Evolutionary conservation across 148 eudicot species (phyloP), one percentile per base, ranked within the genome.

Genomic region (Chenopodium formosanum): DNA sequence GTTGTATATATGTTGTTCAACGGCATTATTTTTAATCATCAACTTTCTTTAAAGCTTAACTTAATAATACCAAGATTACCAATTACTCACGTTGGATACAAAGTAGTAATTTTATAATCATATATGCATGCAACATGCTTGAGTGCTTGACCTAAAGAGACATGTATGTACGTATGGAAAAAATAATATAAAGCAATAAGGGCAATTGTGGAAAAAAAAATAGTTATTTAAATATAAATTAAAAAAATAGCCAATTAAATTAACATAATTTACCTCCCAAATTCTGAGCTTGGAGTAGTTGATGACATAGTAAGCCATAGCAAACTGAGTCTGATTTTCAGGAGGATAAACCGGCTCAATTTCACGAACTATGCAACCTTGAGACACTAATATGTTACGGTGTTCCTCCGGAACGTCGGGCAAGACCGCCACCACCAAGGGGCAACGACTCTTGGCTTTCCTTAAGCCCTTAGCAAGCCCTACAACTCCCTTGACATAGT

Each of bases 401-500:
- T 94, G 97, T 66, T 94, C 98, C 82, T 63, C 82, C 4, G 98
- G 98, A 2, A 94, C 98, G 63, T 94, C 98, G 0, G 98, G 97
- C 65, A 94, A 74, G 1, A 88, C 79, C 37, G 98, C 98, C 79
- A 94, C 98, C 37, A 94, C 97, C 7, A 94, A 88, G 0, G 97
- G 98, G 78, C 90, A 92, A 0, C 87, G 91, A 5, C 88, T 84
- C 76, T 84, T 83, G 22, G 80, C 87, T 87, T 90, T 94, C 66
- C 95, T 81, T 34, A 94, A 67, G 20, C 98, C 98, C 80, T 94
- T 94, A 50, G 92, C 98, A 7, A 94, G 82, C 23, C 97, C 98
- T 9, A 94, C 88, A 66, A 92, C 97, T 17, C 98, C 98, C 80
- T 91, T 94, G 50, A 90, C 89, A 81, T 94, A 94, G 88, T 94